Percentiles rank a stretch among this genome's conserved stretches.
Evolutionary conservation across 148 eudicot species (phyloP).

Genomic region (Pouteria glomerata): DNA sequence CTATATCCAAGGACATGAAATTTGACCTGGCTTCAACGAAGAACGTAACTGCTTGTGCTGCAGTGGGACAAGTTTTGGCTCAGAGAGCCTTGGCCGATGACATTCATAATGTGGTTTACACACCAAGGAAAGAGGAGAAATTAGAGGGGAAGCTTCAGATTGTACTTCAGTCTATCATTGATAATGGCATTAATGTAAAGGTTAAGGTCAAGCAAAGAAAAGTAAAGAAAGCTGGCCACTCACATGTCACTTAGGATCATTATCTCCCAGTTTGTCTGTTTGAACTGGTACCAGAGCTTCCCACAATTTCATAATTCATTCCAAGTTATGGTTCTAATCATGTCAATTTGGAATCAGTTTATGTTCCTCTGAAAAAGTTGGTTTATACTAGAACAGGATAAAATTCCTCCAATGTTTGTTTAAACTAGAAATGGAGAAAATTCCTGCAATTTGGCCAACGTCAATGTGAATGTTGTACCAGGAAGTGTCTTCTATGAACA

Average conservation of each 20-base stretch:
- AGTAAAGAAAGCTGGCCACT: conserved; percentile 24
- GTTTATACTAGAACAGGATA: too few relatives aligned
- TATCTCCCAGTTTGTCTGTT: neutral
- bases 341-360: neutral
- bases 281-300: neutral
- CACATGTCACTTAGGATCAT: neutral
- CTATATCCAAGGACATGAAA: conserved; percentile 90
- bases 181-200: conserved; percentile 61
- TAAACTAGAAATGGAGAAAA: too few relatives aligned
- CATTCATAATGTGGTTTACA: conserved; percentile 71
- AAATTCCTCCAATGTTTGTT: too few relatives aligned
- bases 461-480: too few relatives aligned
- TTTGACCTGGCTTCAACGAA: conserved; percentile 65
- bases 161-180: conserved; percentile 59
- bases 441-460: too few relatives aligned
- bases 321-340: neutral
- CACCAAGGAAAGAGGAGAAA: conserved; percentile 76
- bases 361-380: too few relatives aligned
- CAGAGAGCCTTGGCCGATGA: conserved; percentile 82
- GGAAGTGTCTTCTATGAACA: too few relatives aligned
- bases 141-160: conserved; percentile 72
- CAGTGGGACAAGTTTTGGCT: conserved; percentile 73
- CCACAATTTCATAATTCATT: neutral
- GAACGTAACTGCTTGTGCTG: conserved; percentile 55
- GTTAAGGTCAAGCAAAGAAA: conserved; percentile 70